Conservation (phyloP, 345 rosid species). For the Odontarrhena argentea region DNA sequence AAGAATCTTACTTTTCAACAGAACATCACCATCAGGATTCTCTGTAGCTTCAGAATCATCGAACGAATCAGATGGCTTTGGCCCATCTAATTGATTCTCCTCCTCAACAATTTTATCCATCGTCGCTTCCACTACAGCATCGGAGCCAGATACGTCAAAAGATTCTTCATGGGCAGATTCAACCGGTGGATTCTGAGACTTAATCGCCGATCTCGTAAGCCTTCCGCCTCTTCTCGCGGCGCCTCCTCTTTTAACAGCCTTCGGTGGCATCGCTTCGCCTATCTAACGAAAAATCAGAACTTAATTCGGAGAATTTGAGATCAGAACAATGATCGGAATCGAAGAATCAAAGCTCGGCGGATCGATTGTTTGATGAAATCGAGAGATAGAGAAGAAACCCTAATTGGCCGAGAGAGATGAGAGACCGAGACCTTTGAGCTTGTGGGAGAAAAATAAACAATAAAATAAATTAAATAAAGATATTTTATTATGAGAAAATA, state of each 20-base stretch:
- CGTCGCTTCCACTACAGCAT: constrained; percentile 28
- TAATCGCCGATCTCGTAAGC: constrained; percentile 50
- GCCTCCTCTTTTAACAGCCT: constrained; percentile 69
- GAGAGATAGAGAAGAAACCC: constrained; percentile 33
- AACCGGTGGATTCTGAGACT: constrained; percentile 47
- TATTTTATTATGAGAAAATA: background rate
- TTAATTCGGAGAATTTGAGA: constrained; percentile 7
- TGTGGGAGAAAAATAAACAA: background rate
- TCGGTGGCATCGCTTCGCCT: constrained; percentile 65
- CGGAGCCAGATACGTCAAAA: constrained; percentile 38
- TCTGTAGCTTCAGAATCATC: constrained; percentile 36
- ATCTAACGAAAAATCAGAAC: background rate
- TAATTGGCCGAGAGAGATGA: constrained; percentile 34
- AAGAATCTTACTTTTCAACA: constrained; percentile 51
- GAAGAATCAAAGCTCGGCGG: constrained; percentile 29
- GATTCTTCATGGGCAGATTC: constrained; percentile 46
- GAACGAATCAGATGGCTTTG: constrained; percentile 21
- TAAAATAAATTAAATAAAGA: background rate
- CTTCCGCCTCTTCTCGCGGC: constrained; percentile 62
- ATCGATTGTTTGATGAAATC: constrained; percentile 28
- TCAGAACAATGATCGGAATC: constrained; percentile 14
- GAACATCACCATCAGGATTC: constrained; percentile 33
- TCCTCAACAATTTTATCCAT: constrained; percentile 36
- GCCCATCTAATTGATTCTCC: constrained; percentile 32
- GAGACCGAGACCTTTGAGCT: constrained; percentile 8